phyloP scores from a whole-genome alignment of 768 basidiomycete genomes.

The Russula ochroleuca region DNA sequence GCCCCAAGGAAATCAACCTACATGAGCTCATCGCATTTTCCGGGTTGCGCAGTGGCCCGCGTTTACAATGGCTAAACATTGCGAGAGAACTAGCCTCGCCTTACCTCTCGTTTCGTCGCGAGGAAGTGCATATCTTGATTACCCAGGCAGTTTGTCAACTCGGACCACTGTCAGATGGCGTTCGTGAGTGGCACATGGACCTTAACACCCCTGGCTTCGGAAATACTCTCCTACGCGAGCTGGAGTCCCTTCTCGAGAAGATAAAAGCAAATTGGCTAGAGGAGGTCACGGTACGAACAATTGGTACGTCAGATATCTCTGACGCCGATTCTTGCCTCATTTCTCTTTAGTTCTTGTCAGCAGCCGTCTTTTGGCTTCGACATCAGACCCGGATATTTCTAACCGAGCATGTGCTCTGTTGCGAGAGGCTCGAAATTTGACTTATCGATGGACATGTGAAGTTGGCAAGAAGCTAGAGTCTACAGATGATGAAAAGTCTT shows the following conservation, averaged over 20 bases:
- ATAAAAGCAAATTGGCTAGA: constrained; percentile 42
- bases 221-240: constrained; percentile 36
- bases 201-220: constrained; percentile 36
- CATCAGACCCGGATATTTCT: not conserved
- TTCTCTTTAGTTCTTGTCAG: constrained; percentile 3
- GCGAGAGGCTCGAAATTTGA: constrained; percentile 11
- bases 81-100: constrained; percentile 41
- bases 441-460: constrained; percentile 11
- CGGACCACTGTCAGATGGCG: constrained; percentile 32
- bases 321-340: not conserved
- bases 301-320: constrained; percentile 1
- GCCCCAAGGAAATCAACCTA: constrained; percentile 39
- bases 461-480: constrained; percentile 4
- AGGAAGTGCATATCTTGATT: constrained; percentile 42
- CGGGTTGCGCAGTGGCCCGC: constrained; percentile 42
- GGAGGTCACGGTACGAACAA: constrained; percentile 19
- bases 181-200: constrained; percentile 41
- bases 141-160: constrained; percentile 45
- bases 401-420: not conserved
- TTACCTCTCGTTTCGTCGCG: constrained; percentile 38
- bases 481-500: not conserved
- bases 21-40: constrained; percentile 48
- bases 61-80: constrained; percentile 51
- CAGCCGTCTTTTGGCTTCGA: constrained; percentile 12
- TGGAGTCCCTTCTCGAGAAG: constrained; percentile 36